Percentiles rank a stretch among this genome's conserved stretches.
phyloP scores from a whole-genome alignment of 2,329 filamentous ascomycete genomes.

The Fusarium armeniacum region DNA sequence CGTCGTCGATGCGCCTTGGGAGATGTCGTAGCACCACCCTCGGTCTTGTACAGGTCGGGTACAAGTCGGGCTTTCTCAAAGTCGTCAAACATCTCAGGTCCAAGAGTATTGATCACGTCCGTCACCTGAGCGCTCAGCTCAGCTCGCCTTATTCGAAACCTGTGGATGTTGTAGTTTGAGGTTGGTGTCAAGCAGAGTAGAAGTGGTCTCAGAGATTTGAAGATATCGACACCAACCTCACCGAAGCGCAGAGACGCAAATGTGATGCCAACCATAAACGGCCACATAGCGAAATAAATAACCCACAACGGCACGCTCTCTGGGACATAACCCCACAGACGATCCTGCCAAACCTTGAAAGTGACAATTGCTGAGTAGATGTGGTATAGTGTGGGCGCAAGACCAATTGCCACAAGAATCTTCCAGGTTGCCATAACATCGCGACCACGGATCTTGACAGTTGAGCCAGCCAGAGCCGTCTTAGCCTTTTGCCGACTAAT shows the following conservation, averaged over 20 bases:
- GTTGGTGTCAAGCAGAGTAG: constrained; percentile 87
- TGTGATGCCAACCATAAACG: constrained; percentile 88
- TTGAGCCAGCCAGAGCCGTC: constrained; percentile 85
- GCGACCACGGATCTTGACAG: constrained; percentile 87
- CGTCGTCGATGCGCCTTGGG: constrained; percentile 54
- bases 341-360: constrained; percentile 83
- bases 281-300: constrained; percentile 79
- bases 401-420: constrained; percentile 85
- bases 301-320: constrained; percentile 84
- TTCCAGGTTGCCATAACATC: constrained; percentile 98
- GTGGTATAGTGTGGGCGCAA: constrained; percentile 86
- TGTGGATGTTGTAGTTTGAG: constrained; percentile 85
- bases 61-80: constrained; percentile 84
- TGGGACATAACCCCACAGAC: constrained; percentile 85
- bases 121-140: constrained; percentile 87
- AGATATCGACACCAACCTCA: constrained; percentile 98
- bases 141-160: constrained; percentile 78
- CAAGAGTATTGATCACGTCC: constrained; percentile 92
- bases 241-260: constrained; percentile 95
- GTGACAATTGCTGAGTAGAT: constrained; percentile 82
- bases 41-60: constrained; percentile 64
- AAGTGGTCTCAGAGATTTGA: constrained; percentile 92
- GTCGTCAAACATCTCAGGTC: constrained; percentile 97
- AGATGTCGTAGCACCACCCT: constrained; percentile 49
- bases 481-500: constrained; percentile 87